phyloP scores from a whole-genome alignment of 2,329 filamentous ascomycete species.

The Pseudogymnoascus sp. region DNA sequence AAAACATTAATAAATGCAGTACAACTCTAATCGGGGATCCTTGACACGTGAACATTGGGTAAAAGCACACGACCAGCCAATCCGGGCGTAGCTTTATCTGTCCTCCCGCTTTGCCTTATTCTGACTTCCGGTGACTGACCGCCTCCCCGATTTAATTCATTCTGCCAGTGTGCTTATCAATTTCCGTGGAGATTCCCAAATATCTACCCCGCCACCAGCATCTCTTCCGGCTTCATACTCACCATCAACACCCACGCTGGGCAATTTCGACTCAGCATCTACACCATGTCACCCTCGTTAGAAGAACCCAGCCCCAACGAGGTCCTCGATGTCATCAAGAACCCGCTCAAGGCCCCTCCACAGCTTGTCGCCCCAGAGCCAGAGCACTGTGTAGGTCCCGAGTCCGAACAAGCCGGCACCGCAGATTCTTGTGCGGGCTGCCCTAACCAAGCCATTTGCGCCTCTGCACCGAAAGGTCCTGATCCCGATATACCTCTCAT shows the following conservation, averaged over 20 bases:
- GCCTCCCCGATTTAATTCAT: background rate
- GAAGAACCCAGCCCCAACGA: constrained; percentile 48
- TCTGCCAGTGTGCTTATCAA: constrained; percentile 8
- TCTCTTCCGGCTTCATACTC: background rate
- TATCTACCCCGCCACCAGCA: constrained; percentile 6
- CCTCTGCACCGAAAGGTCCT: constrained; percentile 85
- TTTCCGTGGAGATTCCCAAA: background rate
- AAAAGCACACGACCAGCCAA: background rate
- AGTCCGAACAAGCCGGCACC: constrained; percentile 60
- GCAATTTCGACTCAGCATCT: background rate
- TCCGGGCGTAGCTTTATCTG: background rate
- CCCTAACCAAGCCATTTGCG: constrained; percentile 92
- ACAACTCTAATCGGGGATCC: background rate
- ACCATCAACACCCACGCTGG: background rate
- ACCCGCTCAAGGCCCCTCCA: constrained; percentile 69
- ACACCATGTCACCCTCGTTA: constrained; percentile 70
- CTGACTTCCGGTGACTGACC: background rate
- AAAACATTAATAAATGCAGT: constrained; percentile 14
- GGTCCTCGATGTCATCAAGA: constrained; percentile 61
- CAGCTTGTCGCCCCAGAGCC: constrained; percentile 89
- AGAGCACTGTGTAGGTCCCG: constrained; percentile 91
- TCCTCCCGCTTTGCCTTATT: background rate
- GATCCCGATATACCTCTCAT: constrained; percentile 91
- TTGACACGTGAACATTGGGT: constrained; percentile 4
- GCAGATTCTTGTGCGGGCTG: constrained; percentile 87